A percentile compares a stretch with the other conserved stretches of the same genome.
Conservation (phyloP, 768 basidiomycete species). For the Sistotremastrum suecicum region DNA sequence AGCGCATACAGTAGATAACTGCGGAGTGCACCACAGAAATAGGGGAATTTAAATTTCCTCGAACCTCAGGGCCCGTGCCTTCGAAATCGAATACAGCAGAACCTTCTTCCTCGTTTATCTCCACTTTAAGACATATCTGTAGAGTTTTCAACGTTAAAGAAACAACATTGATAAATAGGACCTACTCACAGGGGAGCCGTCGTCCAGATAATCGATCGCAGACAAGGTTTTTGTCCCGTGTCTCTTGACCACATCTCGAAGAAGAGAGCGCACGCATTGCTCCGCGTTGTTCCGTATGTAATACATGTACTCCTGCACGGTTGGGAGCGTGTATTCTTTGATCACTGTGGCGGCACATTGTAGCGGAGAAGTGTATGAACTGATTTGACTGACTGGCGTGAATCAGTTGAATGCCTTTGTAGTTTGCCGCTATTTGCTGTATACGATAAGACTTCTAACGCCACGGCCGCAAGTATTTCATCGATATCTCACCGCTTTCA, state of each 20-base stretch:
- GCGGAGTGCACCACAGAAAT: constrained; percentile 80
- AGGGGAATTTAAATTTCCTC: constrained; percentile 75
- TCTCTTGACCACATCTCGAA: constrained; percentile 59
- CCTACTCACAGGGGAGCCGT: constrained; percentile 61
- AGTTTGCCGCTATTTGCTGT: constrained; percentile 88
- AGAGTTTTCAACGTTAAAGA: background rate
- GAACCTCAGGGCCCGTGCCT: constrained; percentile 72
- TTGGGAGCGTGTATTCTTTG: constrained; percentile 70
- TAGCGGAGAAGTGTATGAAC: background rate
- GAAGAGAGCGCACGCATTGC: constrained; percentile 65
- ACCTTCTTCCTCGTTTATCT: constrained; percentile 60
- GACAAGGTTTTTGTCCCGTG: constrained; percentile 49
- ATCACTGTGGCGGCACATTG: constrained; percentile 37
- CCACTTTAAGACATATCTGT: constrained; percentile 62
- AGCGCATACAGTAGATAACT: constrained; percentile 78
- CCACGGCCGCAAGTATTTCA: background rate
- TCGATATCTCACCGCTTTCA: constrained; percentile 58
- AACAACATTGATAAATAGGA: background rate
- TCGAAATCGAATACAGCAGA: constrained; percentile 77
- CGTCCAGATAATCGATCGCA: constrained; percentile 76
- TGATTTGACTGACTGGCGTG: constrained; percentile 44
- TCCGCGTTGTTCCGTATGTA: constrained; percentile 87
- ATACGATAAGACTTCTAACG: background rate
- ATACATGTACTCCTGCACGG: constrained; percentile 88
- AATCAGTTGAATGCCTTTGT: constrained; percentile 80